These are phyloP conservation scores for Pichia kluyveri DNA, from an alignment of 805 yeast species.

Conservation along the genomic window DNA sequence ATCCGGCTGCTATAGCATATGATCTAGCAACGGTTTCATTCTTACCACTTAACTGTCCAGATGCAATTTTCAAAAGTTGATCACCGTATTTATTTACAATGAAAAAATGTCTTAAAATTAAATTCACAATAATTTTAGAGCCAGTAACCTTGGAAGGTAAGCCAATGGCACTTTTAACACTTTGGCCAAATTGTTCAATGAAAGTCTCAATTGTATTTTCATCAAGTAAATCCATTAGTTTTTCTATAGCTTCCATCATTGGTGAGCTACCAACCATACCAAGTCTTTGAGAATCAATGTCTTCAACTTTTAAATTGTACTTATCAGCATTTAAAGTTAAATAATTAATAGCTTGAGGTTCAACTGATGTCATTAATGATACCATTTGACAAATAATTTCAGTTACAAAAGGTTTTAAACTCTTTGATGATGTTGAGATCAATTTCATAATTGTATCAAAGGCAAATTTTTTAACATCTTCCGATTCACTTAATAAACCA, in stretches of 20 bases:
- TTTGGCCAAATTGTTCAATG: constrained; percentile 39
- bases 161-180: constrained; percentile 69
- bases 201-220: constrained; percentile 39
- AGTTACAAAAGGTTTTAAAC: constrained; percentile 61
- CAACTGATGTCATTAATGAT: constrained; percentile 71
- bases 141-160: constrained; percentile 88
- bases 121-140: constrained; percentile 57
- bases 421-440: constrained; percentile 51
- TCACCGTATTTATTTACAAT: constrained; percentile 47
- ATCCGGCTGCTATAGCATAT: constrained; percentile 75
- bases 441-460: constrained; percentile 65
- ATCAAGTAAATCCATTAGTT: constrained; percentile 50
- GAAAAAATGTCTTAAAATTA: constrained; percentile 47
- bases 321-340: constrained; percentile 82
- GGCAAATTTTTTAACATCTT: constrained; percentile 72
- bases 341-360: constrained; percentile 85
- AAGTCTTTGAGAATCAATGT: constrained; percentile 69
- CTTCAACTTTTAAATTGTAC: constrained; percentile 61
- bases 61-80: constrained; percentile 47
- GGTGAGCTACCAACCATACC: constrained; percentile 76
- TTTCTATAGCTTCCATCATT: constrained; percentile 78
- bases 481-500: constrained; percentile 79
- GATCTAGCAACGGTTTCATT: constrained; percentile 67
- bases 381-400: constrained; percentile 60
- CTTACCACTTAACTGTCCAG: constrained; percentile 53